Evolutionary conservation across 2,329 filamentous ascomycete genomes (phyloP).

Genomic region (Tolypocladium amazonense): DNA sequence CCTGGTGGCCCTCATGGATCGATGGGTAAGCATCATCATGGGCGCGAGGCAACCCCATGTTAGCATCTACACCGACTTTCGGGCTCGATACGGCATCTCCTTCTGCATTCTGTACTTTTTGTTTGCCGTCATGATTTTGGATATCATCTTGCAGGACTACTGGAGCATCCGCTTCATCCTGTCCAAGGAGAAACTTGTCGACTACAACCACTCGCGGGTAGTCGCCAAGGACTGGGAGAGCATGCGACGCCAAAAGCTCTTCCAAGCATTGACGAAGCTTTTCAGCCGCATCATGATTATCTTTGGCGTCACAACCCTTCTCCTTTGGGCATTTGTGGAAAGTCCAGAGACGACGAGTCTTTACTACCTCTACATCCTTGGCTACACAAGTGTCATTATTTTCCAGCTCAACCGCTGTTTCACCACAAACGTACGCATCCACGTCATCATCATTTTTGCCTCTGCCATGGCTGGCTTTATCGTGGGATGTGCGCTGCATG

Average conservation of each 20-base stretch:
- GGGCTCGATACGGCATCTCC: conserved; percentile 24
- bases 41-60: conserved; percentile 14
- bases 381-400: conserved; percentile 24
- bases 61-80: conserved; percentile 17
- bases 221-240: conserved; percentile 11
- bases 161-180: conserved; percentile 21
- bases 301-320: conserved; percentile 19
- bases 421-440: conserved; percentile 21
- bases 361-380: conserved; percentile 23
- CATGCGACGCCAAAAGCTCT: conserved; percentile 3
- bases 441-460: conserved; percentile 21
- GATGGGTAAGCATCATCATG: conserved; percentile 26
- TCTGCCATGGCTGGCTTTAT: conserved; percentile 19
- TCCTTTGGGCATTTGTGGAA: conserved; percentile 23
- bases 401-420: conserved; percentile 30
- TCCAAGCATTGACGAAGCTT: conserved; percentile 17
- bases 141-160: conserved; percentile 23
- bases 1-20: conserved; percentile 26
- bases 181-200: conserved; percentile 20
- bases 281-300: conserved; percentile 17
- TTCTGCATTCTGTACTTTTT: conserved; percentile 29
- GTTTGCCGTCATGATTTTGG: conserved; percentile 24
- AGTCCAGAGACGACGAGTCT: conserved; percentile 17
- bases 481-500: conserved; percentile 20
- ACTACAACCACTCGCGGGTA: conserved; percentile 13